phyloP scores from a whole-genome alignment of 805 yeast species.

The Starmera dryadoides region DNA sequence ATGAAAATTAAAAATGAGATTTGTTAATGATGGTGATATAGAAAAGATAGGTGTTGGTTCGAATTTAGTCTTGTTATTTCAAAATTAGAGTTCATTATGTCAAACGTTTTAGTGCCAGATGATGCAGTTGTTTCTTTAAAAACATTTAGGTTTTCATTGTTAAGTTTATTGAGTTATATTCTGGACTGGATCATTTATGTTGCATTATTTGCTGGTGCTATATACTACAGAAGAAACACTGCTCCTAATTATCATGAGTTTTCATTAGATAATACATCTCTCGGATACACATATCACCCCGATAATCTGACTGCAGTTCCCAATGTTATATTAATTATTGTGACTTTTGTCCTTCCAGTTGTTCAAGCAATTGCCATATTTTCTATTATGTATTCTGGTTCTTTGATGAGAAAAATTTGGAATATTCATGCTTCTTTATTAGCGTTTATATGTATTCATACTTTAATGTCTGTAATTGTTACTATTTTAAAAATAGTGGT shows the following conservation, averaged over 20 bases:
- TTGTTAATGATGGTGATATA: no score
- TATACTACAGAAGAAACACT: conserved; percentile 24
- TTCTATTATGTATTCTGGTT: conserved; percentile 7
- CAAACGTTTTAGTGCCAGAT: conserved; percentile 4
- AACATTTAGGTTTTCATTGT: conserved; percentile 19
- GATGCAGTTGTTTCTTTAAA: conserved; percentile 20
- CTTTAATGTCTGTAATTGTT: conserved; percentile 31
- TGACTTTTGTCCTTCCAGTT: conserved; percentile 27
- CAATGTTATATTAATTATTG: conserved; percentile 21
- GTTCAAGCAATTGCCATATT: conserved; percentile 18
- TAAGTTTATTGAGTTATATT: conserved; percentile 22
- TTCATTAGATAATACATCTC: conserved; percentile 23
- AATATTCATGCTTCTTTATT: conserved; percentile 31
- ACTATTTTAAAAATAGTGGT: conserved; percentile 39
- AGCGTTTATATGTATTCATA: conserved; percentile 29
- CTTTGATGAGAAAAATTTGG: conserved; percentile 26
- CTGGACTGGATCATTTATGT: conserved; percentile 25
- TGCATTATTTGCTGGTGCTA: conserved; percentile 8
- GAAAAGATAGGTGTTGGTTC: no score
- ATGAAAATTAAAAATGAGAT: no score
- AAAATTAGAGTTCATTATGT: no score
- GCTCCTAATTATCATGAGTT: conserved; percentile 36
- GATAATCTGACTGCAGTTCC: conserved; percentile 27
- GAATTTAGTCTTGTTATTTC: no score
- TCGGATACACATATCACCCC: conserved; percentile 27